phyloP scores from a whole-genome alignment of 345 rosid species.

The Eucalyptus sp. region DNA sequence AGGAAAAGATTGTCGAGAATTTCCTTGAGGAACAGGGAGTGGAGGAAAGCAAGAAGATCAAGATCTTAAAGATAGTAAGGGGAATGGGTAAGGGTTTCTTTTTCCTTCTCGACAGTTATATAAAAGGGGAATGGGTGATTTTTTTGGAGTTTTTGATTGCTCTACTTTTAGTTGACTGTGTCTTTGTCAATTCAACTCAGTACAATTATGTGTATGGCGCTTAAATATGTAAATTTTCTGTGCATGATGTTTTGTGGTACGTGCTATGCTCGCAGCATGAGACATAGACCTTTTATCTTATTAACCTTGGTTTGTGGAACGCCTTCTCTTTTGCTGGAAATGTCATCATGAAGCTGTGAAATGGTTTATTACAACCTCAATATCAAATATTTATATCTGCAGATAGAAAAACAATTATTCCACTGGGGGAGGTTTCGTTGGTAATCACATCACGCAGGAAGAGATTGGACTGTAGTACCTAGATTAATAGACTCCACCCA shows the following conservation, averaged over 20 bases:
- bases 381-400: not conserved
- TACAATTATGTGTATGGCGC: not conserved
- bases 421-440: not conserved
- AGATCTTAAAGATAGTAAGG: slow-evolving; percentile 49
- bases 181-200: not conserved
- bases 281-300: not conserved
- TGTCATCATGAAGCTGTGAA: not conserved
- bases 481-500: not conserved
- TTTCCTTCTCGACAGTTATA: not conserved
- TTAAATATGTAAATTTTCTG: not conserved
- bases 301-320: not conserved
- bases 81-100: slow-evolving; percentile 49
- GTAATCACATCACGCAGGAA: not conserved
- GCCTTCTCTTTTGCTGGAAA: not conserved
- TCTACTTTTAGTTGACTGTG: not conserved
- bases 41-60: slow-evolving; percentile 47
- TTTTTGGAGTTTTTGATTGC: not conserved
- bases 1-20: slow-evolving; percentile 58
- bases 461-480: not conserved
- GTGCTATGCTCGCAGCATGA: not conserved
- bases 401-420: not conserved
- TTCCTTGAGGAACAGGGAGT: slow-evolving; percentile 63
- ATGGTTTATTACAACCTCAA: not conserved
- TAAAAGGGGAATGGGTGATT: not conserved
- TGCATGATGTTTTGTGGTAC: not conserved